Evolutionary conservation across 768 basidiomycete species (phyloP), one percentile per base, ranked within the genome.

Genomic region (Gloeostereum incarnatum): DNA sequence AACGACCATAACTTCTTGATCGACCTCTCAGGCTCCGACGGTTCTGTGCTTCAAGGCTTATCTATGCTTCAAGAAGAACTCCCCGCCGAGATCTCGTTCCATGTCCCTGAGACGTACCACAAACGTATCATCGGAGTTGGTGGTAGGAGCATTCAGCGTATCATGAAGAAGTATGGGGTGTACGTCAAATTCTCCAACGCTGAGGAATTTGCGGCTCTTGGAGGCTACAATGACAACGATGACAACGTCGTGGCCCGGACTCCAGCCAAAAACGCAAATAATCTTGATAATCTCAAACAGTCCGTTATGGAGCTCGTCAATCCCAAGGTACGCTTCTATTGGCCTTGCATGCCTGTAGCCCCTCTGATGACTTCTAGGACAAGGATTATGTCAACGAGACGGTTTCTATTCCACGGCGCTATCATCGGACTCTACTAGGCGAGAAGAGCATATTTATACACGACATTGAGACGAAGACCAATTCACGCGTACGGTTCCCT

Each of bases 151-250:
- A 97, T 99, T 43, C 94, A 98, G 59, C 78, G 91, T 42, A 98
- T 99, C 61, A 99, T 99, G 94, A 97, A 97, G 68, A 91, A 94
- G 57, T 96, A 85, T 48, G 94, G 94, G n/a, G 94, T 97, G 16
- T 98, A 97, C 61, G 94, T 99, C 60, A 98, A 98, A 62, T 99
- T 98, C 53, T 90, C 89, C 17, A 98, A 97, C 57, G 90, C 90
- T 8, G 94, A 98, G 49, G 94, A 98, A 57, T 96, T 93, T 59
- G 91, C 91, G 25, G 78, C 84, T 9, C 71, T 93, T 46, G 94
- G 94, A 19, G 94, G 93, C 4, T 94, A 94, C 57, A 80, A 84
- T 51, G 92, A 97, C 57, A 96, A 94, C 56, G 94, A 97, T 53
- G 94, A 99, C 62, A 99, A 99, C 52, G 94, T 99, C 35, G 78